Evolutionary conservation across 371 early-diverging fungal species (phyloP).

Genomic region (Funneliformis caledonium): DNA sequence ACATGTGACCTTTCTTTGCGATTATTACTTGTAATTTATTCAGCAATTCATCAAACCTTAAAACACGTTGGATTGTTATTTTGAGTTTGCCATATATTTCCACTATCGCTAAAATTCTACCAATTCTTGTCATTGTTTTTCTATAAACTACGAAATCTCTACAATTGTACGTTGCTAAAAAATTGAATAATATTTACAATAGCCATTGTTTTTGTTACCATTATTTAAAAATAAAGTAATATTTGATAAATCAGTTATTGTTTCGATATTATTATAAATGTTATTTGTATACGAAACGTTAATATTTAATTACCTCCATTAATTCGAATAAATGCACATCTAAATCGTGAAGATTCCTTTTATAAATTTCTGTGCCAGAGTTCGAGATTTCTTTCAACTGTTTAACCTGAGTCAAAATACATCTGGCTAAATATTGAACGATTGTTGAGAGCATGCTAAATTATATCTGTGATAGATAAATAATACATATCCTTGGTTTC

Average conservation of each 20-base stretch:
- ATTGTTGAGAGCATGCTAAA: neutral
- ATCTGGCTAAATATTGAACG: neutral
- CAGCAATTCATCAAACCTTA: neutral
- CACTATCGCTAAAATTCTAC: neutral
- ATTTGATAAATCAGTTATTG: neutral
- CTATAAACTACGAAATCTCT: neutral
- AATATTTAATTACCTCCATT: neutral
- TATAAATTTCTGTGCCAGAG: conserved; percentile 10
- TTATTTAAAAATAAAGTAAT: neutral
- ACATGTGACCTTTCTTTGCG: neutral
- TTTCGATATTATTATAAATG: too few relatives aligned
- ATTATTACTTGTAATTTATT: neutral
- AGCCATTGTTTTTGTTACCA: too few relatives aligned
- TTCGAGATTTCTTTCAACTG: neutral
- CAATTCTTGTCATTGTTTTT: neutral
- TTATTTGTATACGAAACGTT: too few relatives aligned
- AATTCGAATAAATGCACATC: neutral
- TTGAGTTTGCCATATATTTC: neutral
- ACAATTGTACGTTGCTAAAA: neutral
- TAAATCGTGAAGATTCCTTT: conserved; percentile 17
- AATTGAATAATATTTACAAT: neutral
- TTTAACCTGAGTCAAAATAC: neutral
- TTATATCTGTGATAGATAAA: conserved; percentile 9
- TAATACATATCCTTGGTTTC: neutral
- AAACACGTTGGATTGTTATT: neutral